These are phyloP conservation scores for Lentinula novae-zelandiae DNA, from an alignment of 1,284 basidiomycete species.

Conservation along the genomic window DNA sequence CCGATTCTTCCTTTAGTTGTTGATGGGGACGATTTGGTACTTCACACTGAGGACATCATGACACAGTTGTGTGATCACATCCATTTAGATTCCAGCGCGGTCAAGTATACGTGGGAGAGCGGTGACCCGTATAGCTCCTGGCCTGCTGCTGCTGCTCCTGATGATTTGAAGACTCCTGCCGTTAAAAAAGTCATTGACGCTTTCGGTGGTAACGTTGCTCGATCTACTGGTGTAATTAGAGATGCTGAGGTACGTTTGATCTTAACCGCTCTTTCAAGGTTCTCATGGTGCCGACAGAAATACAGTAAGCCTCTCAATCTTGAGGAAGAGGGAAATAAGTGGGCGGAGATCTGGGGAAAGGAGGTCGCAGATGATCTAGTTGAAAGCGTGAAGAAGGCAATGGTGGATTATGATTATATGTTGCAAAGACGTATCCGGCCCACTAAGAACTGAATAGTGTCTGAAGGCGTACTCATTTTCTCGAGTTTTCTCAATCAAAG, in stretches of 20 bases:
- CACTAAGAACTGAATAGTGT: background rate
- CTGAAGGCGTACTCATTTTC: no score
- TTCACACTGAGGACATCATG: slow-evolving; percentile 6
- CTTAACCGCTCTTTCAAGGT: background rate
- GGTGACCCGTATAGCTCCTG: slow-evolving; percentile 8
- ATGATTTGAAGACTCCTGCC: slow-evolving; percentile 8
- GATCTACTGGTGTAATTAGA: slow-evolving; percentile 8
- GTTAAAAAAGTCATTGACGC: slow-evolving; percentile 7
- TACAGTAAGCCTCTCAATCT: slow-evolving; percentile 7
- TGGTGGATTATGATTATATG: slow-evolving; percentile 11
- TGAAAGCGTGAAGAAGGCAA: background rate
- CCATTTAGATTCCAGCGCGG: slow-evolving; percentile 7
- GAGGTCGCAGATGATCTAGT: slow-evolving; percentile 6
- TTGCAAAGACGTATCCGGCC: slow-evolving; percentile 8
- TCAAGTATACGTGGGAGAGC: slow-evolving; percentile 11
- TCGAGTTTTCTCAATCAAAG: no score
- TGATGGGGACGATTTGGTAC: slow-evolving; percentile 7
- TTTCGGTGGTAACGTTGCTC: slow-evolving; percentile 7
- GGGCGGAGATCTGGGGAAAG: slow-evolving; percentile 6
- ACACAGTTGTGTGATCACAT: slow-evolving; percentile 2
- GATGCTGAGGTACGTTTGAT: background rate
- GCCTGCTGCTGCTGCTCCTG: slow-evolving; percentile 10
- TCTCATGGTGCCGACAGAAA: background rate
- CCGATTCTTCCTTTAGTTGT: slow-evolving; percentile 1
- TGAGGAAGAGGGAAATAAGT: slow-evolving; percentile 7